Conservation (phyloP, 1,139 yeast genomes). For the Schwanniomyces etchellsii region DNA sequence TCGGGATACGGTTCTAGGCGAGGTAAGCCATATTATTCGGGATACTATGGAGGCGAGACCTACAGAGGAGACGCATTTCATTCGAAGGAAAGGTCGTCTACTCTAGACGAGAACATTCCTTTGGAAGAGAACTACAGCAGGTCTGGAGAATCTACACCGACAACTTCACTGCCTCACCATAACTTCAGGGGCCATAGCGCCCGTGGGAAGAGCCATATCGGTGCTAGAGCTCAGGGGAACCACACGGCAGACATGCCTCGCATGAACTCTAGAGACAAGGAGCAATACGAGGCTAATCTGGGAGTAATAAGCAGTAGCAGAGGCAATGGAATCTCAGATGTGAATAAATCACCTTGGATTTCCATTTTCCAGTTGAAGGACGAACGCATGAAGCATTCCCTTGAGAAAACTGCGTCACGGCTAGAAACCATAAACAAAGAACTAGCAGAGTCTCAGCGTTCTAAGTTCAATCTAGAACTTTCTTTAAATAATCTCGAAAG, state of each 20-base stretch:
- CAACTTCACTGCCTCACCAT: background rate
- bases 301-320: slow-evolving; percentile 1
- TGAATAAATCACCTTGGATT: slow-evolving; percentile 24
- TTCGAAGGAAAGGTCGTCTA: background rate
- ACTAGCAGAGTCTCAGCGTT: slow-evolving; percentile 21
- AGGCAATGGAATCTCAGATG: background rate
- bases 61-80: slow-evolving; percentile 4
- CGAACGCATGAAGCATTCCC: slow-evolving; percentile 13
- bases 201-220: too few species aligned
- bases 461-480: slow-evolving; percentile 16
- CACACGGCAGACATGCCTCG: too few species aligned
- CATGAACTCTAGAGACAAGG: too few species aligned
- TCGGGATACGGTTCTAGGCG: too few species aligned
- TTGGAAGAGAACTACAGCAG: slow-evolving; percentile 1
- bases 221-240: too few species aligned
- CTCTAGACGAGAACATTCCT: background rate
- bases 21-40: slow-evolving; percentile 4
- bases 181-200: background rate
- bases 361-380: slow-evolving; percentile 18
- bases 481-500: slow-evolving; percentile 20
- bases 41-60: slow-evolving; percentile 4
- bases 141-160: background rate
- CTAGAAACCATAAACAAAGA: slow-evolving; percentile 18
- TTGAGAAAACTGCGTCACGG: slow-evolving; percentile 17
- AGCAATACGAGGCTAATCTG: slow-evolving; percentile 1